These are phyloP conservation scores for Podosphaera xanthii DNA, from an alignment of 2,329 filamentous ascomycete genomes.

Conservation along the genomic window DNA sequence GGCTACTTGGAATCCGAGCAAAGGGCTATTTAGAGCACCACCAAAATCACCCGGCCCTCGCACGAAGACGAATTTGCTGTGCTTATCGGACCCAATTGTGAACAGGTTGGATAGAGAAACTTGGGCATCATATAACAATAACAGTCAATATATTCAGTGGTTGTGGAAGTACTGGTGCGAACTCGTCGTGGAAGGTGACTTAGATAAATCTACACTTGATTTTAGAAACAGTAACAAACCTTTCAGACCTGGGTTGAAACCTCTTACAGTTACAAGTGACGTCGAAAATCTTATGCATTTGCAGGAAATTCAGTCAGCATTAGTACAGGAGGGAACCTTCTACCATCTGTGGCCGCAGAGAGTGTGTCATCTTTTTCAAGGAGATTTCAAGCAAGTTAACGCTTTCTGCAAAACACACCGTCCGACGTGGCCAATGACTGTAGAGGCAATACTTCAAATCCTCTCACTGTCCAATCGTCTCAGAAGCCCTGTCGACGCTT, in stretches of 20 bases:
- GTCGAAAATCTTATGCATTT: too few species aligned
- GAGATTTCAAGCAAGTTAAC: too few species aligned
- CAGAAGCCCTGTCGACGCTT: neutral
- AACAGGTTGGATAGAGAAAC: neutral
- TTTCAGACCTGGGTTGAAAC: neutral
- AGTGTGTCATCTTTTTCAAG: too few species aligned
- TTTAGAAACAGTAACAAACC: neutral
- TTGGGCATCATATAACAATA: neutral
- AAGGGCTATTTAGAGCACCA: too few species aligned
- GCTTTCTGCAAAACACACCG: neutral
- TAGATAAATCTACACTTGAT: neutral
- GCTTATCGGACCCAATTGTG: neutral
- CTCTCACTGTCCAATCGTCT: neutral
- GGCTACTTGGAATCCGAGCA: neutral
- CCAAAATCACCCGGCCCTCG: too few species aligned
- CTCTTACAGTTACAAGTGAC: neutral
- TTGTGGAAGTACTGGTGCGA: neutral
- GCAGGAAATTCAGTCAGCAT: too few species aligned
- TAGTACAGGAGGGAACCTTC: too few species aligned
- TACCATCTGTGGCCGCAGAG: too few species aligned
- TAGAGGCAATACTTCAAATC: neutral
- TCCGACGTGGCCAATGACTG: neutral
- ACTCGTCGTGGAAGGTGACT: too few species aligned
- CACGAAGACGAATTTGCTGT: too few species aligned
- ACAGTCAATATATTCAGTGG: neutral